Evolutionary conservation across 371 early-diverging fungal species (phyloP).

Genomic region (Apophysomyces sp.): DNA sequence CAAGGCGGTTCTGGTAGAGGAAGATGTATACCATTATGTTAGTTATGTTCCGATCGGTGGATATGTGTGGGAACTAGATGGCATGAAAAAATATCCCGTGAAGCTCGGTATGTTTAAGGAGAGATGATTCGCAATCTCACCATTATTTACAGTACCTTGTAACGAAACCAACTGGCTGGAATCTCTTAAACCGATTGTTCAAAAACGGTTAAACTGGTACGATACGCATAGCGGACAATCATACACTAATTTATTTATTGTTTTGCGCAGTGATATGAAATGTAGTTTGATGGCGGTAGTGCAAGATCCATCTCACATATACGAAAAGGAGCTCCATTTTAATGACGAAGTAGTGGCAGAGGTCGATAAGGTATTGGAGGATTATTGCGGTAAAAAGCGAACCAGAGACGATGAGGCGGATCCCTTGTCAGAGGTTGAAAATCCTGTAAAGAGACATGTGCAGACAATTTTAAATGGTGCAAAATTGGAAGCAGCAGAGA

Average conservation of each 20-base stretch:
- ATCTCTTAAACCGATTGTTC: background rate
- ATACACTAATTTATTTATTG: background rate
- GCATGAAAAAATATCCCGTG: conserved; percentile 27
- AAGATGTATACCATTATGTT: conserved; percentile 29
- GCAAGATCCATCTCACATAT: background rate
- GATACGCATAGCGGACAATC: background rate
- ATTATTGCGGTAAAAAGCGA: background rate
- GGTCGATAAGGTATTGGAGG: background rate
- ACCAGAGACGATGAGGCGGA: background rate
- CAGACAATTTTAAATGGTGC: background rate
- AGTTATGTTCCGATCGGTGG: conserved; percentile 32
- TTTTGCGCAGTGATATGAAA: background rate
- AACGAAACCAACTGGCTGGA: background rate
- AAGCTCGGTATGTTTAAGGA: background rate
- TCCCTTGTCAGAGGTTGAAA: background rate
- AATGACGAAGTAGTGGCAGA: background rate
- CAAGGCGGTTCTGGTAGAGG: conserved; percentile 5
- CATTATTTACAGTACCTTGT: background rate
- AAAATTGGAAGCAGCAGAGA: background rate
- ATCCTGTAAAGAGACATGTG: background rate
- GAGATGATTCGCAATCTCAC: background rate
- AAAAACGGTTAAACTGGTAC: background rate
- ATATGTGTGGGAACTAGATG: conserved; percentile 40
- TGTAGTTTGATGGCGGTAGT: background rate
- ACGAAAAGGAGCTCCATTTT: background rate